phyloP scores from a whole-genome alignment of 208 protist genomes.

The Sergeia podlipaevii region DNA sequence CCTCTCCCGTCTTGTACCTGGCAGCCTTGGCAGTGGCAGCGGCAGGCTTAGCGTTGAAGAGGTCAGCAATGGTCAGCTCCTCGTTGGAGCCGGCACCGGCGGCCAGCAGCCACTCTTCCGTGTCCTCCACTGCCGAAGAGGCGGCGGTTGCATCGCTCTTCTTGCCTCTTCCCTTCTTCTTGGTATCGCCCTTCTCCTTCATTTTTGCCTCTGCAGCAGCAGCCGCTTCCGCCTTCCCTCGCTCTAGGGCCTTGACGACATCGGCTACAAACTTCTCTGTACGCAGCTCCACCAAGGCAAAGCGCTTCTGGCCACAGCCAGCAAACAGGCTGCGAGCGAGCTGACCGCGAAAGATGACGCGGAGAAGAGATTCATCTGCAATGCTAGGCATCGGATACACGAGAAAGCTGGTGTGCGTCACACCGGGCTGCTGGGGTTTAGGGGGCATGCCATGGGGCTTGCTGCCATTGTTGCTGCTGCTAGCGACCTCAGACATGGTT shows the following conservation, averaged over 20 bases:
- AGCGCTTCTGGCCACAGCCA: conserved; percentile 46
- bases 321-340: conserved; percentile 54
- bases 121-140: background rate
- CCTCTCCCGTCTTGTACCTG: background rate
- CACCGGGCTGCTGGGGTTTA: background rate
- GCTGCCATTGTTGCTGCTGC: background rate
- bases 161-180: background rate
- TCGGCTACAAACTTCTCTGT: conserved; percentile 15
- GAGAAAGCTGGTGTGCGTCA: conserved; percentile 33
- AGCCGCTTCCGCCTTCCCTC: background rate
- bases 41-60: conserved; percentile 18
- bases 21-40: background rate
- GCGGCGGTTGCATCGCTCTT: background rate
- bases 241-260: conserved; percentile 18
- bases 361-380: conserved; percentile 67
- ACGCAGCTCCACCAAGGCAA: conserved; percentile 63
- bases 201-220: conserved; percentile 1
- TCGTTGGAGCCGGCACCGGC: conserved; percentile 5
- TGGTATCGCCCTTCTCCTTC: background rate
- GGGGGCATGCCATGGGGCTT: conserved; percentile 4
- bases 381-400: conserved; percentile 66
- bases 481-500: background rate
- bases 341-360: conserved; percentile 43
- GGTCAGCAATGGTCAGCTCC: conserved; percentile 23
- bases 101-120: conserved; percentile 5